Evolutionary conservation across 495 filamentous ascomycete genomes (phyloP).

Genomic region (Glonium stellatum): DNA sequence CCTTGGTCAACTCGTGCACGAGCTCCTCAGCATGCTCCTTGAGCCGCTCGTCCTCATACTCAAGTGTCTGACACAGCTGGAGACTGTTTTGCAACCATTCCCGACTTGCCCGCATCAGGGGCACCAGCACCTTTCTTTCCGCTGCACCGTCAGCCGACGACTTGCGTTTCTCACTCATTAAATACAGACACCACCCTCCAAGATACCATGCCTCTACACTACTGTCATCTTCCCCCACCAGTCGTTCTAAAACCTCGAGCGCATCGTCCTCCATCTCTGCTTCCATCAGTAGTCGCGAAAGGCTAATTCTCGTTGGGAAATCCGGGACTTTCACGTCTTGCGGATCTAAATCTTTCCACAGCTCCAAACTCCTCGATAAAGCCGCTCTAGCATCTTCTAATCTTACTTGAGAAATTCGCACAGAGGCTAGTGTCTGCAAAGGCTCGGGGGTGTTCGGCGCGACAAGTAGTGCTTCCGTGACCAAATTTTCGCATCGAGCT

Average conservation of each 20-base stretch:
- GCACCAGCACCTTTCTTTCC: slow-evolving; percentile 36
- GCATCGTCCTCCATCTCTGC: slow-evolving; percentile 78
- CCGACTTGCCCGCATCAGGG: slow-evolving; percentile 49
- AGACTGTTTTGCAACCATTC: slow-evolving; percentile 57
- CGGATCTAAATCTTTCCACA: slow-evolving; percentile 71
- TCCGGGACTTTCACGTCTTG: slow-evolving; percentile 61
- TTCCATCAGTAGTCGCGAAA: slow-evolving; percentile 83
- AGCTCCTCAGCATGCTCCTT: slow-evolving; percentile 60
- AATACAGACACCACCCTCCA: slow-evolving; percentile 82
- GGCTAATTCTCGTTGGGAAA: slow-evolving; percentile 74
- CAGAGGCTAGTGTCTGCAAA: slow-evolving; percentile 86
- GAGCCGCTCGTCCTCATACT: slow-evolving; percentile 67
- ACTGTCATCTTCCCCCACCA: slow-evolving; percentile 81
- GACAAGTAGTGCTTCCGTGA: slow-evolving; percentile 77
- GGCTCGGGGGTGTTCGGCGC: slow-evolving; percentile 70
- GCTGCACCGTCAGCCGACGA: slow-evolving; percentile 34
- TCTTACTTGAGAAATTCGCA: slow-evolving; percentile 79
- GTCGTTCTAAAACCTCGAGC: slow-evolving; percentile 71
- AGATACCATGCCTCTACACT: slow-evolving; percentile 97
- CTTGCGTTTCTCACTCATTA: slow-evolving; percentile 64
- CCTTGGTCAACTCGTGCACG: slow-evolving; percentile 46
- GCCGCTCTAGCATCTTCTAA: slow-evolving; percentile 72
- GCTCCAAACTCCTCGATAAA: slow-evolving; percentile 61
- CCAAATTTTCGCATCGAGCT: slow-evolving; percentile 68
- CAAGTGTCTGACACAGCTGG: slow-evolving; percentile 52